Percentiles rank a stretch among this genome's conserved stretches.
Evolutionary conservation across 2,329 filamentous ascomycete genomes (phyloP).

Genomic region (Trichoderma simmonsii): DNA sequence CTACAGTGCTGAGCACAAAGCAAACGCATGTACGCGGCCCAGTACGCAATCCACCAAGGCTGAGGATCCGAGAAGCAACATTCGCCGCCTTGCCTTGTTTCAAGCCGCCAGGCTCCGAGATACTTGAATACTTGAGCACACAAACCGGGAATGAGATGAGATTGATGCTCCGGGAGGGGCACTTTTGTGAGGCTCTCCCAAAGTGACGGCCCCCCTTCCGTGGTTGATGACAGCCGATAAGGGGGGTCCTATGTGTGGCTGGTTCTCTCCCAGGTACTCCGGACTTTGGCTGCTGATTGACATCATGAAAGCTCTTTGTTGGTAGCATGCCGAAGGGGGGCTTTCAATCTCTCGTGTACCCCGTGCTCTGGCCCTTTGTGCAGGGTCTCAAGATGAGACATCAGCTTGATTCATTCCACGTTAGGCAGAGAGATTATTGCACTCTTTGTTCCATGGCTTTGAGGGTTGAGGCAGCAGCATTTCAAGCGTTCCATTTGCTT

Average conservation of each 20-base stretch:
- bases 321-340: background rate
- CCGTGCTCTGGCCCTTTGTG: background rate
- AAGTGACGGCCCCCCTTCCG: background rate
- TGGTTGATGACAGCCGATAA: slow-evolving; percentile 8
- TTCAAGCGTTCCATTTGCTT: background rate
- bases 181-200: slow-evolving; percentile 15
- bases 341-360: background rate
- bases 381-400: background rate
- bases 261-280: background rate
- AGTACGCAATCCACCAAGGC: slow-evolving; percentile 15
- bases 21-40: slow-evolving; percentile 8
- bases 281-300: background rate
- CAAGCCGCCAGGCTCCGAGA: background rate
- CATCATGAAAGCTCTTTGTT: background rate
- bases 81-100: background rate
- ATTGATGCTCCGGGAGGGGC: background rate
- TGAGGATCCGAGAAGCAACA: background rate
- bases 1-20: background rate
- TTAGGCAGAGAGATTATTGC: slow-evolving; percentile 15
- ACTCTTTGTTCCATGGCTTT: background rate
- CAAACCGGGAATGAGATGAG: background rate
- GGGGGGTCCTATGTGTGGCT: slow-evolving; percentile 13
- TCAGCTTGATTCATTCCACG: background rate
- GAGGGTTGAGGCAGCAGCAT: slow-evolving; percentile 16
- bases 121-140: background rate